Evolutionary conservation across 2,329 filamentous ascomycete genomes (phyloP).

Genomic region (Neonectria hederae): DNA sequence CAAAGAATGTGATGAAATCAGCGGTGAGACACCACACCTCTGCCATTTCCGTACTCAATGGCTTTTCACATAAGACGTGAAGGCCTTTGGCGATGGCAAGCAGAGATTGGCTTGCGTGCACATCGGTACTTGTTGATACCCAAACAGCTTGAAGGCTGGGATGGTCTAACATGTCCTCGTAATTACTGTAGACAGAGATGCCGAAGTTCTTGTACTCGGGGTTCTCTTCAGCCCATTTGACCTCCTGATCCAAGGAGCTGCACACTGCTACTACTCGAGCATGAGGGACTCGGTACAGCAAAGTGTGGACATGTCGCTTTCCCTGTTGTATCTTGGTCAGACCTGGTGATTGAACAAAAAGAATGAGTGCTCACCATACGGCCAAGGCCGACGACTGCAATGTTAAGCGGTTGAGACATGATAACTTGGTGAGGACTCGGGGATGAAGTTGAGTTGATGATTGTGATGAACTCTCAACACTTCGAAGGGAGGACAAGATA

Average conservation of each 20-base stretch:
- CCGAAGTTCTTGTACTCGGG: constrained; percentile 27
- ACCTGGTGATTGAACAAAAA: background rate
- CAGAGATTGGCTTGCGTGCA: constrained; percentile 27
- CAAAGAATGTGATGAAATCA: rapidly evolving
- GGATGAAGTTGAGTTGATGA: background rate
- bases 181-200: constrained; percentile 24
- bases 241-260: constrained; percentile 21
- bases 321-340: constrained; percentile 20
- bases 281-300: constrained; percentile 28
- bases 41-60: constrained; percentile 50
- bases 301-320: constrained; percentile 28
- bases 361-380: constrained; percentile 21
- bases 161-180: constrained; percentile 32
- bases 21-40: constrained; percentile 53
- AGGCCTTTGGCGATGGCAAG: constrained; percentile 24
- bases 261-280: constrained; percentile 29
- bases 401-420: constrained; percentile 26
- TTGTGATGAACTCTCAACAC: background rate
- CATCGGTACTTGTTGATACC: constrained; percentile 31
- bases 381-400: constrained; percentile 33
- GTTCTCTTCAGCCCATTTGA: constrained; percentile 24
- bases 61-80: constrained; percentile 36
- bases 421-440: background rate
- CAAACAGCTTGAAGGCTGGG: constrained; percentile 28
- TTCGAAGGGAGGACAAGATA: background rate